Evolutionary conservation across 257 asterid genomes (phyloP), one percentile per base, ranked within the genome.

Genomic region (Solanum appendiculatum): DNA sequence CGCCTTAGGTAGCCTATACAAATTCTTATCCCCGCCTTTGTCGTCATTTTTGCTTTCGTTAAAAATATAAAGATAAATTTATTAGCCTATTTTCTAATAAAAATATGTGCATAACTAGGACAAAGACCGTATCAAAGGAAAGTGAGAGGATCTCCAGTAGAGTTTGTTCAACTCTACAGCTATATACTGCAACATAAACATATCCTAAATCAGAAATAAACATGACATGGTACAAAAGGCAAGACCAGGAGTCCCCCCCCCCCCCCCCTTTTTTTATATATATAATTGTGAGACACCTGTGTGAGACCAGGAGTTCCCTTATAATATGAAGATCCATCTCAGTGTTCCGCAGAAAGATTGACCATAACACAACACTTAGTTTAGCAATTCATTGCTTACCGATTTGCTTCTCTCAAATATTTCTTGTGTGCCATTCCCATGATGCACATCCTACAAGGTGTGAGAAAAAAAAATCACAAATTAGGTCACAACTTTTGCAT

Each of bases 361-460:
- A 81, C 29, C 42, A 81, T 31, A 81, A 51, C 2, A 1, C 69
- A 31, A 48, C 83, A 48, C 46, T 81, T 63, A 81, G 34, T 60
- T n/a, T 82, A 82, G 60, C 48, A 27, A 42, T 48, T 44, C 63
- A 83, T 33, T n/a, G 87, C 99, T 86, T 83, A 97, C 99, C 90
- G 98, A 96, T 91, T 93, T 95, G 91, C 92, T 93, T 87, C 90
- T 92, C 88, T 97, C 96, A 90, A 96, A 97, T 90, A 97, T 95
- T 93, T 97, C 99, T 91, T 97, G 99, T 78, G 99, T 97, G 85
- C 99, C 99, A 88, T 97, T 97, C 86, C 99, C 99, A 77, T 97
- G 99, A 92, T 97, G 99, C 54, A 97, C 99, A 92, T 97, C 99
- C 99, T 97, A 93, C 85, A 75, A 88, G 87, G 58, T 73, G 89